Evolutionary conservation across 306 rosid species (phyloP).

Genomic region (Acacia acuminata): DNA sequence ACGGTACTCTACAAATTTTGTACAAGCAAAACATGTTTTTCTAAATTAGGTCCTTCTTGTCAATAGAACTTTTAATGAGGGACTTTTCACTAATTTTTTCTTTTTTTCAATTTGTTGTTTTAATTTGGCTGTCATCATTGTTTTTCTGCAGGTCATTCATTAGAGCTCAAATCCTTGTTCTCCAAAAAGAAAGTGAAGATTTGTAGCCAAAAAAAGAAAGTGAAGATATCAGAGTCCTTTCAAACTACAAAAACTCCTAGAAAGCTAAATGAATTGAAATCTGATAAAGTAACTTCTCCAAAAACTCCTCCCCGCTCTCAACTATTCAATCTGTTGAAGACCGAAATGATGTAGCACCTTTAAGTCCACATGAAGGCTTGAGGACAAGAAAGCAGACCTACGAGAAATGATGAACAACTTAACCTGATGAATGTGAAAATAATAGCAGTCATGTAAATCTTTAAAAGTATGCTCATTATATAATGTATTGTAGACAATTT

Average conservation of each 20-base stretch:
- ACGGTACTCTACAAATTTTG: no score
- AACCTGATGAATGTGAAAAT: neutral
- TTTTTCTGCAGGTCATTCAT: slow-evolving; percentile 43
- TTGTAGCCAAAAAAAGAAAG: slow-evolving; percentile 12
- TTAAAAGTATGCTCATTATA: neutral
- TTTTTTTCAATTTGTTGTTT: neutral
- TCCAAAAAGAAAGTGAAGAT: slow-evolving; percentile 35
- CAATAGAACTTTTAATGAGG: no score
- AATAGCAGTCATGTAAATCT: neutral
- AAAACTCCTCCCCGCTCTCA: slow-evolving; percentile 50
- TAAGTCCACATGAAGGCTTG: slow-evolving; percentile 20
- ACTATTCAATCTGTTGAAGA: slow-evolving; percentile 38
- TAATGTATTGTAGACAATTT: neutral
- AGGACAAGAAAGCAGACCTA: slow-evolving; percentile 17
- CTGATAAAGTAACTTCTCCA: slow-evolving; percentile 50
- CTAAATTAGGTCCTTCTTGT: no score
- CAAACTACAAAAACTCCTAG: slow-evolving; percentile 15
- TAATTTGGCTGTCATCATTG: slow-evolving; percentile 8
- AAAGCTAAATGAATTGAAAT: slow-evolving; percentile 24
- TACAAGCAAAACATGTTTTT: no score
- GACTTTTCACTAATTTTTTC: no score
- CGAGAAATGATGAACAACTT: slow-evolving; percentile 25
- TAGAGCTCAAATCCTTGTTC: slow-evolving; percentile 43
- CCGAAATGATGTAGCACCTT: slow-evolving; percentile 29
- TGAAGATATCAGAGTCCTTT: slow-evolving; percentile 28